These are phyloP conservation scores for Fusarium sp. DNA, from an alignment of 2,329 filamentous ascomycete species.

Conservation along the genomic window DNA sequence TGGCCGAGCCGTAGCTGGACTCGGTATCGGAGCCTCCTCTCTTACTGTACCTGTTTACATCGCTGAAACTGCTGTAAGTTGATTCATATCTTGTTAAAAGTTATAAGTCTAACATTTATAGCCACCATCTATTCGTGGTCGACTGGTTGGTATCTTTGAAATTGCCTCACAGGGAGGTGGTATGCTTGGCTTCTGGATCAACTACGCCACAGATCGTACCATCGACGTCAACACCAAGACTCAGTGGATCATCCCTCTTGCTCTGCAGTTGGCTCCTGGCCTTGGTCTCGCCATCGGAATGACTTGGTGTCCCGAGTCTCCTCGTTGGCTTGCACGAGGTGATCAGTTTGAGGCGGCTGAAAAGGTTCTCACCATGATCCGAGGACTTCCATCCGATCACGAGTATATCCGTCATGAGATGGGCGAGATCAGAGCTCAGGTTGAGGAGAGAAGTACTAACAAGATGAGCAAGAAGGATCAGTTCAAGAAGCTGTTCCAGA, in stretches of 20 bases:
- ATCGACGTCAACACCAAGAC: conserved; percentile 45
- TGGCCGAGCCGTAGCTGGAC: conserved; percentile 61
- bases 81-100: neutral
- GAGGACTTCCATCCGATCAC: conserved; percentile 49
- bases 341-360: conserved; percentile 64
- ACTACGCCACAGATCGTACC: conserved; percentile 42
- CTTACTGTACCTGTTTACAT: conserved; percentile 59
- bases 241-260: conserved; percentile 66
- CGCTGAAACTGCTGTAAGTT: conserved; percentile 47
- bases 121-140: conserved; percentile 62
- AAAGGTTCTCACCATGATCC: conserved; percentile 46
- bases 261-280: conserved; percentile 67
- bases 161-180: conserved; percentile 46
- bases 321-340: conserved; percentile 67
- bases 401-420: conserved; percentile 59
- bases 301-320: conserved; percentile 68
- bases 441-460: conserved; percentile 56
- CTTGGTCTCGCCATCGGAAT: conserved; percentile 64
- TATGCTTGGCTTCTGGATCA: conserved; percentile 55
- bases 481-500: conserved; percentile 49
- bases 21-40: conserved; percentile 63
- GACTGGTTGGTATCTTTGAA: conserved; percentile 64
- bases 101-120: neutral
- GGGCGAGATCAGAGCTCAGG: conserved; percentile 67
- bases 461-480: conserved; percentile 42